Conservation (phyloP, 2,329 filamentous ascomycete genomes). For the Fusarium nanum region DNA sequence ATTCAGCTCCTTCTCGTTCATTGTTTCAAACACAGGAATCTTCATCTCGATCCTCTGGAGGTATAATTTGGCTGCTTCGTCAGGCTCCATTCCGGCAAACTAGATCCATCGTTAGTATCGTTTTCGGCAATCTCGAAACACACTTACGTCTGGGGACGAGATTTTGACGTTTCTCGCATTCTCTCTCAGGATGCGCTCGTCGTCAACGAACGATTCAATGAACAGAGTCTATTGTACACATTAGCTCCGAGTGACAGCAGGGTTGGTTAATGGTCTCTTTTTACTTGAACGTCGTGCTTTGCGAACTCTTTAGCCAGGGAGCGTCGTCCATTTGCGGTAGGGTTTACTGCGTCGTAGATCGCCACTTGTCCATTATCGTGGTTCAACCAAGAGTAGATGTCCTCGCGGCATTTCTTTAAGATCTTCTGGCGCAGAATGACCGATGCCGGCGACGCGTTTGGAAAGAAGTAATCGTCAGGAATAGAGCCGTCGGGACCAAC, state of each 20-base stretch:
- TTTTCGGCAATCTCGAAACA: neutral
- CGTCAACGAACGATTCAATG: constrained; percentile 94
- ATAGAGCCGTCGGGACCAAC: constrained; percentile 85
- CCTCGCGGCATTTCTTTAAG: constrained; percentile 94
- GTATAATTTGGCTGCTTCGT: constrained; percentile 93
- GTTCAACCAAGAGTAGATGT: constrained; percentile 96
- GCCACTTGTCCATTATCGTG: constrained; percentile 98
- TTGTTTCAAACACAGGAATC: constrained; percentile 96
- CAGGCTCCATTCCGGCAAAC: constrained; percentile 91
- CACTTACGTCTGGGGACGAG: constrained; percentile 87
- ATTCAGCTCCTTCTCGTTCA: constrained; percentile 93
- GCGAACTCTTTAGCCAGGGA: constrained; percentile 94
- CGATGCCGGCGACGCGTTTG: constrained; percentile 90
- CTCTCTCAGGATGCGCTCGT: constrained; percentile 92
- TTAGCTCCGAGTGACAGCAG: neutral
- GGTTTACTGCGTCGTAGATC: constrained; percentile 98
- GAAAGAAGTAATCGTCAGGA: constrained; percentile 97
- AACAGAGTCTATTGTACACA: constrained; percentile 78
- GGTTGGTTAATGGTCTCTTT: constrained; percentile 2
- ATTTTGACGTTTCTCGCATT: constrained; percentile 99
- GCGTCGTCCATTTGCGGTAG: constrained; percentile 81
- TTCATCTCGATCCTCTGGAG: constrained; percentile 88
- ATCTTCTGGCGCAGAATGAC: constrained; percentile 98
- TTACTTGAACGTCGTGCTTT: constrained; percentile 93
- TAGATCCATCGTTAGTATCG: constrained; percentile 50